phyloP scores from a whole-genome alignment of 108 stramenopile species.

The Fragilariopsis cylindrus region DNA sequence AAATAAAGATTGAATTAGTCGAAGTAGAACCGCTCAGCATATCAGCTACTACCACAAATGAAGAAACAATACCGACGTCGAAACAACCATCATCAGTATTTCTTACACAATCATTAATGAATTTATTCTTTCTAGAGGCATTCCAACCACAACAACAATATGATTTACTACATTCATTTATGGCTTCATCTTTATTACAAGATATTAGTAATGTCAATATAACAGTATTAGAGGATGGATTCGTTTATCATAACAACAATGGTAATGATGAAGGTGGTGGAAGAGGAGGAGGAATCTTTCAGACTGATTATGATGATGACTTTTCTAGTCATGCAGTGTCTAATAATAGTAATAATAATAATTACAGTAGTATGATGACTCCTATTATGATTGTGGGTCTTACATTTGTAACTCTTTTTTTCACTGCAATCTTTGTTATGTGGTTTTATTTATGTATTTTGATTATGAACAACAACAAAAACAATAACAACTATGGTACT shows the following conservation, averaged over 20 bases:
- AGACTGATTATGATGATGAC: background rate
- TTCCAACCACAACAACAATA: constrained; percentile 35
- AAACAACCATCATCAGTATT: background rate
- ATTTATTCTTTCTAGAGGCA: constrained; percentile 35
- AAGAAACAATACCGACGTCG: background rate
- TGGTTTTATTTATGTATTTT: constrained; percentile 26
- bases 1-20: background rate
- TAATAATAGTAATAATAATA: background rate
- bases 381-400: constrained; percentile 13
- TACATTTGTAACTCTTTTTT: background rate
- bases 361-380: background rate
- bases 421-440: background rate
- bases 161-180: constrained; percentile 18
- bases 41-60: background rate
- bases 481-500: background rate
- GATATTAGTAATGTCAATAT: constrained; percentile 22
- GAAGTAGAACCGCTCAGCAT: background rate
- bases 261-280: background rate
- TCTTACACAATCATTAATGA: constrained; percentile 20
- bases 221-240: constrained; percentile 23
- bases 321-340: background rate
- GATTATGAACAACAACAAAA: background rate
- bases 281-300: background rate
- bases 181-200: constrained; percentile 8
- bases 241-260: constrained; percentile 3